Evolutionary conservation across 2,329 filamentous ascomycete species (phyloP).

Genomic region (Cordyceps cicadae): DNA sequence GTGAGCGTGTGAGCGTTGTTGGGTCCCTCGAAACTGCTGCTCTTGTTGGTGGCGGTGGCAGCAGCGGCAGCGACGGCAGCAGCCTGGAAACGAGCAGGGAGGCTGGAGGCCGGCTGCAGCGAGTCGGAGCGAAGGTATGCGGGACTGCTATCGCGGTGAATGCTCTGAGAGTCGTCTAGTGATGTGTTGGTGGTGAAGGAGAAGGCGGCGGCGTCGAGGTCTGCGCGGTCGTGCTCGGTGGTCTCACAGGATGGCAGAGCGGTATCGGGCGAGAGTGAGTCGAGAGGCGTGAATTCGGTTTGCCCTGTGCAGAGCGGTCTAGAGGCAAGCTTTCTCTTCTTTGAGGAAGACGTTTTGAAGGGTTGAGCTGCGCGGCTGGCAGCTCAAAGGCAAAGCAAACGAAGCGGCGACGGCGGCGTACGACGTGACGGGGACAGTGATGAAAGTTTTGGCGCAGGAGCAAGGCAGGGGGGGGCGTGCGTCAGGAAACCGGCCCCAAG

Average conservation of each 20-base stretch:
- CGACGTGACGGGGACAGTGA: neutral
- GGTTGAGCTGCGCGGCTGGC: constrained; percentile 50
- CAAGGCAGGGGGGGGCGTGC: constrained; percentile 9
- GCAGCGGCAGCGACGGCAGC: constrained; percentile 26
- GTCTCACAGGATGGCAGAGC: constrained; percentile 46
- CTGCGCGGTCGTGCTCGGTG: constrained; percentile 32
- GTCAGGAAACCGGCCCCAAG: neutral
- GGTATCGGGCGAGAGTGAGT: constrained; percentile 30
- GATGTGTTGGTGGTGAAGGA: constrained; percentile 38
- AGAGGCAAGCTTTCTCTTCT: constrained; percentile 60
- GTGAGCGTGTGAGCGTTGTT: constrained; percentile 24
- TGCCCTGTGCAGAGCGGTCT: constrained; percentile 38
- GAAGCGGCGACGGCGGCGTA: constrained; percentile 8
- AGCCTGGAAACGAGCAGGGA: constrained; percentile 44
- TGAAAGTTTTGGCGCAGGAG: constrained; percentile 13
- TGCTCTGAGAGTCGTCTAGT: constrained; percentile 10
- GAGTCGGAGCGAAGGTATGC: constrained; percentile 35
- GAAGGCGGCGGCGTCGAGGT: constrained; percentile 36
- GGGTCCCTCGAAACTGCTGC: neutral
- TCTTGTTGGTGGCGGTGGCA: neutral
- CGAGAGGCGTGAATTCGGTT: constrained; percentile 17
- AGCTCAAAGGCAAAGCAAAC: constrained; percentile 37
- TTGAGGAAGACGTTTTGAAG: constrained; percentile 64
- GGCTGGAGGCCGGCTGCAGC: constrained; percentile 36
- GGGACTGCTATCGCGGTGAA: constrained; percentile 24